Evolutionary conservation across 495 filamentous ascomycete species (phyloP), one percentile per base, ranked within the genome.

Genomic region (Rostrohypoxylon terebratum): DNA sequence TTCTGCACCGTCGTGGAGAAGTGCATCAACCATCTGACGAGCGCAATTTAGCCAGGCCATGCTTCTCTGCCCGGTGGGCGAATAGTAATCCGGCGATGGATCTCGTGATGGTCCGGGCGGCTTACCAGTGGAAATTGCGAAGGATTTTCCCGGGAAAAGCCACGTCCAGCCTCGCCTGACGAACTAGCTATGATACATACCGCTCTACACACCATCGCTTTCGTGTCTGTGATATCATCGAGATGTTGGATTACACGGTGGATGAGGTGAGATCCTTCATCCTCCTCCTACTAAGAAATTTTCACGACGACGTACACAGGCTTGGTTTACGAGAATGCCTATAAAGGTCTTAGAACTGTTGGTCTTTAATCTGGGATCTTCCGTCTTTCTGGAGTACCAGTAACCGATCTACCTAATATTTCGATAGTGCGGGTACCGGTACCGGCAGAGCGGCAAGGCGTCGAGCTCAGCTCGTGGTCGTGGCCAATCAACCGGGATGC

Each of bases 111-210:
- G 47, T 36, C 38, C 65, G 47, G 34, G 47, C 44, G 25, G 65
- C 65, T 68, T 54, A 68, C 14, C 45, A n/a, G 58, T 62, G 65
- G 36, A 68, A 67, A 68, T 68, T 61, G 25, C 57, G 58, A 62
- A 68, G 65, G 65, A 61, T 54, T 28, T 21, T 28, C 16, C 65
- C 57, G 45, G 10, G 8, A 55, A 31, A 60, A 53, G 54, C 58
- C 57, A 68, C 44, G n/a, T 64, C 20, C n/a, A 45, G 48, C 50
- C 50, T 64, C 50, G 25, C 54, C 10, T 5, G 21, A 34, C 25
- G 61, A 21, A 45, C 34, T 25, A 55, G 36, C 14, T 67, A 10
- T 8, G n/a, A 57, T 59, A 25, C 36, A 28, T 28, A 28, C 28
- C 28, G n/a, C n/a, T 28, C 28, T 5, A 28, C 6, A 28, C 28